These are phyloP conservation scores for Penicillium paneum DNA, from an alignment of 2,329 filamentous ascomycete species.

Conservation along the genomic window DNA sequence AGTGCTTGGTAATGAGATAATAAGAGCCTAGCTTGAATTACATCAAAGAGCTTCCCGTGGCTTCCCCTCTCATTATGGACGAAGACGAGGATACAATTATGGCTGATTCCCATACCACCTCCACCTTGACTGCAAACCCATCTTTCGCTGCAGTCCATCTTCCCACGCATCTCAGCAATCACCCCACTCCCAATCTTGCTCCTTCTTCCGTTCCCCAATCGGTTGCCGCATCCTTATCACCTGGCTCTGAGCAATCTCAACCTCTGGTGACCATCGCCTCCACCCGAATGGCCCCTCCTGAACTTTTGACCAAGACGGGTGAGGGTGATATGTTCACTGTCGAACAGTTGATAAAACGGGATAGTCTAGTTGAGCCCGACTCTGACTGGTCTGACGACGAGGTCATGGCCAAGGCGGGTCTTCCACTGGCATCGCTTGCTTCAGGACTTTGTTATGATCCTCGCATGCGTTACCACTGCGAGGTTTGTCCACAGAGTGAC, in stretches of 20 bases:
- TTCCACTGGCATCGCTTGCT: slow-evolving; percentile 53
- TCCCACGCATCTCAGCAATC: slow-evolving; percentile 19
- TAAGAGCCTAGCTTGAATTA: slow-evolving; percentile 4
- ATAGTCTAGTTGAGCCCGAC: slow-evolving; percentile 38
- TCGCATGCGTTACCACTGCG: slow-evolving; percentile 92
- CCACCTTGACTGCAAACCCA: slow-evolving; percentile 15
- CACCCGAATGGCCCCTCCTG: slow-evolving; percentile 17
- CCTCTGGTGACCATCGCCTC: slow-evolving; percentile 1
- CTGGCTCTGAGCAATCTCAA: slow-evolving; percentile 12
- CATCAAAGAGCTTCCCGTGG: not conserved
- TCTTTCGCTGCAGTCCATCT: slow-evolving; percentile 15
- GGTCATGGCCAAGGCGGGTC: slow-evolving; percentile 37
- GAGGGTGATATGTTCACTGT: slow-evolving; percentile 25
- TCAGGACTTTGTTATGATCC: slow-evolving; percentile 87
- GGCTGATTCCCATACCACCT: slow-evolving; percentile 28
- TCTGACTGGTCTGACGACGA: slow-evolving; percentile 44
- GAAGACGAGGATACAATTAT: slow-evolving; percentile 43
- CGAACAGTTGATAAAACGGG: slow-evolving; percentile 22
- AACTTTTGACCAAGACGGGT: slow-evolving; percentile 24
- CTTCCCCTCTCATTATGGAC: slow-evolving; percentile 25
- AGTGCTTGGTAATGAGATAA: slow-evolving; percentile 13
- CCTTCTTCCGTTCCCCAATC: slow-evolving; percentile 18
- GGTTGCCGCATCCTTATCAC: slow-evolving; percentile 8
- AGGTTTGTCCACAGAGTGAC: slow-evolving; percentile 65
- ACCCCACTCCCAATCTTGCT: slow-evolving; percentile 21